These are phyloP conservation scores for Rhizopus delemar DNA, from an alignment of 371 early-diverging fungal species.

Conservation along the genomic window DNA sequence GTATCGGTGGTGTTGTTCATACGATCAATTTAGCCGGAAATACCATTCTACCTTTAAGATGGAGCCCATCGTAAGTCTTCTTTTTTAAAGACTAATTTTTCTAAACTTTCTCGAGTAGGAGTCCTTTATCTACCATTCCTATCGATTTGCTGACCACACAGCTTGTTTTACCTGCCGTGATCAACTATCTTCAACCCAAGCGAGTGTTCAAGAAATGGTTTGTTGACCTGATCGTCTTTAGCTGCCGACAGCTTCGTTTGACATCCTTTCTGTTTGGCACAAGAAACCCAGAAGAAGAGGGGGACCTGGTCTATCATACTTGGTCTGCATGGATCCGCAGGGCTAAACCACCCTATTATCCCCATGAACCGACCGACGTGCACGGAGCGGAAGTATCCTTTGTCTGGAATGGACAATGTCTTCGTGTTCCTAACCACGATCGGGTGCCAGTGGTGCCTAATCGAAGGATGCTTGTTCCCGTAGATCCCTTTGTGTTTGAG, in stretches of 20 bases:
- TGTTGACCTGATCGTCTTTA: slow-evolving; percentile 60
- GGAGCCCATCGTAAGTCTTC: slow-evolving; percentile 44
- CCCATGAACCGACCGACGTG: slow-evolving; percentile 37
- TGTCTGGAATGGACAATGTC: slow-evolving; percentile 15
- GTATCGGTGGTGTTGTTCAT: slow-evolving; percentile 63
- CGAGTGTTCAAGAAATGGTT: slow-evolving; percentile 44
- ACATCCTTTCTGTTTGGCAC: slow-evolving; percentile 83
- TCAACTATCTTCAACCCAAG: slow-evolving; percentile 56
- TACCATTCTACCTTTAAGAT: slow-evolving; percentile 53
- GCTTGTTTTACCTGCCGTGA: slow-evolving; percentile 63
- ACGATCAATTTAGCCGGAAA: slow-evolving; percentile 23
- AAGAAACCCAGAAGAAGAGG: slow-evolving; percentile 60
- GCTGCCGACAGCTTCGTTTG: slow-evolving; percentile 65
- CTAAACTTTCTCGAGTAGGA: slow-evolving; percentile 35
- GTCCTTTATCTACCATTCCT: slow-evolving; percentile 72
- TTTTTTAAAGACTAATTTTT: background rate
- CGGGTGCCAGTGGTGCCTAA: slow-evolving; percentile 15
- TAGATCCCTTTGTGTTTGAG: slow-evolving; percentile 6
- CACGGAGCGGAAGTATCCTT: slow-evolving; percentile 55
- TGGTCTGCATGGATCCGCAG: slow-evolving; percentile 19
- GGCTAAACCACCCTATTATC: slow-evolving; percentile 5
- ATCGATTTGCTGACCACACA: slow-evolving; percentile 75
- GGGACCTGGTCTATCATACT: slow-evolving; percentile 15
- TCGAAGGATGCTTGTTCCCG: slow-evolving; percentile 25
- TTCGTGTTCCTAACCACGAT: slow-evolving; percentile 65